Evolutionary conservation across 2,329 filamentous ascomycete genomes (phyloP), one percentile per base, ranked within the genome.

Genomic region (Juglanconis sp.): DNA sequence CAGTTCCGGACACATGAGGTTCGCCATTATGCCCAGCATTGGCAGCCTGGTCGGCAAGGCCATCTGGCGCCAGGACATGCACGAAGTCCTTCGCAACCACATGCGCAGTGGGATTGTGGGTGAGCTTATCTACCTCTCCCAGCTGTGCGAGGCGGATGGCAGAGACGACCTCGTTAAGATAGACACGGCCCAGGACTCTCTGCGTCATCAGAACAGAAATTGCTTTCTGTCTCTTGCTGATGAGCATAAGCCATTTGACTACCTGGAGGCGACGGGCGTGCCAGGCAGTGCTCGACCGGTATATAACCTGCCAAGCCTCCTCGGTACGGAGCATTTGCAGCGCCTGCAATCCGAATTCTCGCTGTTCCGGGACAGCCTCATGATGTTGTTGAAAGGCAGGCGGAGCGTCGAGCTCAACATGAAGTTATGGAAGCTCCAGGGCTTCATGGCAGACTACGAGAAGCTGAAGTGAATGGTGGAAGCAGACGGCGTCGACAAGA

Each of bases 391-490:
- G 57, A 74, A 71, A 62, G 74, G 72, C 65, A 72, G 66, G 63
- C 71, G 74, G 42, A 81, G 79, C 7, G 68, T 76, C 30, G 69
- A 74, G 13, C 53, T 85, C 50, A 81, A 85, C 69, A 59, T 78
- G 57, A 73, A 78, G 56, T 73, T 87, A 7, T 87, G 85, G 85
- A 81, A 79, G 63, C 68, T 88, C 8, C 81, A 87, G 62, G 83
- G 83, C 1, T 87, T 83, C 65, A 51, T 85, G 38, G 63, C 64
- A 3, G 44, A 61, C n/a, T 53, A 61, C 51, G 49, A 30, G 32
- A 42, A 57, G 11, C 24, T 48, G 3, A 31, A 38, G 32, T 35
- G 40, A 54, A 11, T 3, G 13, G 9, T 3, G 6, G 36, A 38
- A 38, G 36, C 36, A 38, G 8, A 38, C 36, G 7, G 36, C 36